phyloP scores from a whole-genome alignment of 805 yeast genomes.

The Zygoascus tannicola region DNA sequence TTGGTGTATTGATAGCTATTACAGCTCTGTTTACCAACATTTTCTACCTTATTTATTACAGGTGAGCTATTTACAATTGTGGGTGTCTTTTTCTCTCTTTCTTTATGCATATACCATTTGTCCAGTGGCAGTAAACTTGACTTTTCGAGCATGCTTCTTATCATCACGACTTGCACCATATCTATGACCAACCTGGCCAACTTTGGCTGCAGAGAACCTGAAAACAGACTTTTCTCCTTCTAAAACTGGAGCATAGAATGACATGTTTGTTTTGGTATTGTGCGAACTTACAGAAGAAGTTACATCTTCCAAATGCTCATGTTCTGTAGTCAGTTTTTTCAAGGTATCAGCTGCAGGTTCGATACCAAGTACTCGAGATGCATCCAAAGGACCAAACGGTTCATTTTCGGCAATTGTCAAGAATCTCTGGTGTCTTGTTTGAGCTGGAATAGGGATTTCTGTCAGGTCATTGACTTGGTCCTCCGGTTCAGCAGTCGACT shows the following conservation, averaged over 20 bases:
- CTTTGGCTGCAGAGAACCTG: conserved; percentile 67
- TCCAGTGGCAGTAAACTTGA: conserved; percentile 19
- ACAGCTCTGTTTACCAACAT: conserved; percentile 17
- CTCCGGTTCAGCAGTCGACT: conserved; percentile 23
- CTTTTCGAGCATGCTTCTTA: conserved; percentile 64
- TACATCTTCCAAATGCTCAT: conserved; percentile 16
- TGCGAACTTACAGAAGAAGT: conserved; percentile 26
- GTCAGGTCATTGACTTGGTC: conserved; percentile 63
- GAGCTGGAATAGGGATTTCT: conserved; percentile 87
- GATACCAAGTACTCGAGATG: conserved; percentile 71
- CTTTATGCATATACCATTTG: conserved; percentile 18
- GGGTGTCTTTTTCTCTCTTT: not conserved
- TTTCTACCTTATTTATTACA: conserved; percentile 6
- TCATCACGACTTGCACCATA: conserved; percentile 90
- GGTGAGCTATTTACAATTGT: not conserved
- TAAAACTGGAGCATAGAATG: conserved; percentile 46
- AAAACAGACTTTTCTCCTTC: conserved; percentile 64
- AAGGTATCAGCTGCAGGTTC: conserved; percentile 83
- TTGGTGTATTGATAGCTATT: conserved; percentile 13
- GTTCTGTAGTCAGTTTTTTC: conserved; percentile 43
- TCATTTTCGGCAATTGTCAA: conserved; percentile 87
- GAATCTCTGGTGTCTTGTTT: conserved; percentile 73
- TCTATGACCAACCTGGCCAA: conserved; percentile 82
- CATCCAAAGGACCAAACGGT: conserved; percentile 93
- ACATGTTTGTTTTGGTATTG: not conserved